Conservation (phyloP, 2,329 filamentous ascomycete genomes). For the Aspergillus sp. region DNA sequence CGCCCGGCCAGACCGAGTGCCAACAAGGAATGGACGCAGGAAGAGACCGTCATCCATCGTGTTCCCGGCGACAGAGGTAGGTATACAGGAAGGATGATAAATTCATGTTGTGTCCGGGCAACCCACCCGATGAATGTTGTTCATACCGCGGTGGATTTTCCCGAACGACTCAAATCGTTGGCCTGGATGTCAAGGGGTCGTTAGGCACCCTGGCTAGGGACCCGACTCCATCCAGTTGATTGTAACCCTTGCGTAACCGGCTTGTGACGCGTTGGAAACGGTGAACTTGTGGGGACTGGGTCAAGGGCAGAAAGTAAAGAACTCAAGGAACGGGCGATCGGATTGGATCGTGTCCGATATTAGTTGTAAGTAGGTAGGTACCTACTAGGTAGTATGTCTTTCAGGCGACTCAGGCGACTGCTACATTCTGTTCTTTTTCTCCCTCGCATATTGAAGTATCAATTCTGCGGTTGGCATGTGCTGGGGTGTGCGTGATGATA, state of each 20-base stretch:
- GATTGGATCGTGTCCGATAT: constrained; percentile 12
- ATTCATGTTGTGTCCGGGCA: neutral
- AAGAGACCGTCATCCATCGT: constrained; percentile 4
- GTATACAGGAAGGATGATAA: neutral
- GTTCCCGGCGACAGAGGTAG: neutral
- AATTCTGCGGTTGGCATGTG: too few relatives aligned
- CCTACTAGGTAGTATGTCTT: too few relatives aligned
- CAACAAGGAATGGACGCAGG: constrained; percentile 4
- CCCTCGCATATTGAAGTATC: too few relatives aligned
- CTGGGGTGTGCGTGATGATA: too few relatives aligned
- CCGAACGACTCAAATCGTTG: neutral
- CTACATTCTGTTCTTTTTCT: too few relatives aligned
- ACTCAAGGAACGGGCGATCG: constrained; percentile 12
- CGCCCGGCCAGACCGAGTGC: constrained; percentile 8
- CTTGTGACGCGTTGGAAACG: constrained; percentile 23
- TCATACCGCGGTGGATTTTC: too few relatives aligned
- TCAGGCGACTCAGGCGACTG: too few relatives aligned
- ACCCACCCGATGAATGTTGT: too few relatives aligned
- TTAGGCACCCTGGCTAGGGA: neutral
- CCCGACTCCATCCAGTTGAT: constrained; percentile 7
- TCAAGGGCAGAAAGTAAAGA: neutral
- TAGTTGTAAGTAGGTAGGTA: too few relatives aligned
- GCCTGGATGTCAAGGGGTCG: neutral
- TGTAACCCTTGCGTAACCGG: constrained; percentile 23
- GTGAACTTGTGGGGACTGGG: constrained; percentile 23